Conservation (phyloP, 495 filamentous ascomycete species). For the Poronia punctata region DNA sequence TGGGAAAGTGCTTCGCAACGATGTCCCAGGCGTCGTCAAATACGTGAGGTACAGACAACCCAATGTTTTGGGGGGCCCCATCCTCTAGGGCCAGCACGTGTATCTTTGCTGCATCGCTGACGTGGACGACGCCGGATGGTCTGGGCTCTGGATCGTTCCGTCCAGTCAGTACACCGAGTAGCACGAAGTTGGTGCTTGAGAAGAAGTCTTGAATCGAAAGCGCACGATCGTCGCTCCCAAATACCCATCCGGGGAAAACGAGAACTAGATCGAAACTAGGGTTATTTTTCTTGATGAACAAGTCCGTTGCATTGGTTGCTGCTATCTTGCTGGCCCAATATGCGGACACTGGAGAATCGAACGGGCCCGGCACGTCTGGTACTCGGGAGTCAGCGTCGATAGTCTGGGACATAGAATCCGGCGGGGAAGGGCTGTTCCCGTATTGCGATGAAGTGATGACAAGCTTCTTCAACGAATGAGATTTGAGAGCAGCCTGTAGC, state of each 20-base stretch:
- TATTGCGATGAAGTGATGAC: slow-evolving; percentile 37
- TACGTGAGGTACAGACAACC: background rate
- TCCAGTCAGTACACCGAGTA: background rate
- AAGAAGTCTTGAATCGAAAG: background rate
- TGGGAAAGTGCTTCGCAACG: slow-evolving; percentile 1
- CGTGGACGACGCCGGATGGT: background rate
- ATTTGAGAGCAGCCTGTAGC: slow-evolving; percentile 30
- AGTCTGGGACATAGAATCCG: no score
- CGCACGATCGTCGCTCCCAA: background rate
- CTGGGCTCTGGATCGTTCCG: background rate
- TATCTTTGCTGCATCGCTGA: background rate
- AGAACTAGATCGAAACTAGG: background rate
- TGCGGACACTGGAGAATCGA: background rate
- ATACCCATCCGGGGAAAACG: slow-evolving; percentile 3
- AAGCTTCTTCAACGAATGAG: slow-evolving; percentile 30
- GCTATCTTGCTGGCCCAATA: slow-evolving; percentile 1
- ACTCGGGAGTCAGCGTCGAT: background rate
- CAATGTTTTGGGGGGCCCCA: slow-evolving; percentile 1
- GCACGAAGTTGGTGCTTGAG: background rate
- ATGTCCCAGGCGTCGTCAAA: slow-evolving; percentile 3
- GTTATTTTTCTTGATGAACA: background rate
- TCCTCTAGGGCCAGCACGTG: background rate
- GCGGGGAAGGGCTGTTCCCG: slow-evolving; percentile 21
- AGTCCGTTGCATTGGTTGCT: slow-evolving; percentile 1
- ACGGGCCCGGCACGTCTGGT: background rate